Evolutionary conservation across 2,329 filamentous ascomycete genomes (phyloP).

Genomic region (Colletotrichum tropicale): DNA sequence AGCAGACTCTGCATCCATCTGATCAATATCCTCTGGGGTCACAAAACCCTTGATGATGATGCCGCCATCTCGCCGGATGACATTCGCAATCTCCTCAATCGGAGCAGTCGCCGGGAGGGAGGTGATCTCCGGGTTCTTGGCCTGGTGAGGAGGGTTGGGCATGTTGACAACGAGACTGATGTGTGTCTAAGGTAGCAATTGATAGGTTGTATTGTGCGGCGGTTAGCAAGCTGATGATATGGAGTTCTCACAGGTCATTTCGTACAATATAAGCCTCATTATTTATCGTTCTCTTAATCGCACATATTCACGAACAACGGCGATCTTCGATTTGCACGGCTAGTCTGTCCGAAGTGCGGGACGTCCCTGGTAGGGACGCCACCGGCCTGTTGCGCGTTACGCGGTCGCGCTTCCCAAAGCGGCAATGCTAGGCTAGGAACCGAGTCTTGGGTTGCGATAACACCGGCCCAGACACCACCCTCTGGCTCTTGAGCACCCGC

Average conservation of each 20-base stretch:
- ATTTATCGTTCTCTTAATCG: neutral
- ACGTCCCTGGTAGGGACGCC: neutral
- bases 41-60: neutral
- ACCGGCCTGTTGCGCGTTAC: fast-evolving
- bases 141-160: neutral
- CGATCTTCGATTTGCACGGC: neutral
- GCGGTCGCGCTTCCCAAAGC: neutral
- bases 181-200: neutral
- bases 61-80: neutral
- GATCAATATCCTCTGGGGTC: neutral
- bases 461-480: neutral
- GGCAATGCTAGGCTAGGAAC: neutral
- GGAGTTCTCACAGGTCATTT: neutral
- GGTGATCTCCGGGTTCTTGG: neutral
- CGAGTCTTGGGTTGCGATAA: neutral
- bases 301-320: neutral
- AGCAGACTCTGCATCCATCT: neutral
- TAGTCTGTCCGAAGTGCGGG: neutral
- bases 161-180: neutral
- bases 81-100: neutral
- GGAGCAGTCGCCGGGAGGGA: neutral
- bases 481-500: neutral
- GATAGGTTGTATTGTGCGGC: neutral
- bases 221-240: neutral
- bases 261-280: neutral